Evolutionary conservation across 2,329 filamentous ascomycete species (phyloP).

Genomic region (Mycocentrospora acerina): DNA sequence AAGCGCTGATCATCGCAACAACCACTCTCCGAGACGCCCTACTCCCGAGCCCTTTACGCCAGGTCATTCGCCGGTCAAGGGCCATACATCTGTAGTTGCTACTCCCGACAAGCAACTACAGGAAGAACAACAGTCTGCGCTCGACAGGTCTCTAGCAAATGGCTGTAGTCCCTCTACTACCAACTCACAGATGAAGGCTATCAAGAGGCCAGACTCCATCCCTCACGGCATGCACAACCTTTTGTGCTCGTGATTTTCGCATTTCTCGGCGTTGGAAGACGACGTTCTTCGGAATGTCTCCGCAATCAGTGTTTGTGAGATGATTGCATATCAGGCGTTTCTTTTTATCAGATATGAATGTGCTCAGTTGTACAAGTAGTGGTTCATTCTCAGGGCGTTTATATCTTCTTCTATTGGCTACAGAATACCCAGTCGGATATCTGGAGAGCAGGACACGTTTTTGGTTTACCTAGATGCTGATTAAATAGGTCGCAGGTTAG

Average conservation of each 20-base stretch:
- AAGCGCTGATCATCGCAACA: constrained; percentile 33
- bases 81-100: constrained; percentile 5
- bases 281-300: constrained; percentile 4
- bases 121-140: constrained; percentile 18
- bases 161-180: constrained; percentile 30
- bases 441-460: constrained; percentile 9
- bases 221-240: constrained; percentile 25
- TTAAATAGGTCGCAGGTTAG: neutral
- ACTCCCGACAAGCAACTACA: constrained; percentile 31
- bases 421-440: constrained; percentile 31
- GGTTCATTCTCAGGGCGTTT: constrained; percentile 12
- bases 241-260: constrained; percentile 18
- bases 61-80: constrained; percentile 16
- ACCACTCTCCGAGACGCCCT: constrained; percentile 31
- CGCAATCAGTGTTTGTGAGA: constrained; percentile 4
- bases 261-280: constrained; percentile 25
- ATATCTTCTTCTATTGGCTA: constrained; percentile 19
- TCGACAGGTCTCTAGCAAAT: constrained; percentile 11
- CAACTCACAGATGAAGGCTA: constrained; percentile 26
- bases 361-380: constrained; percentile 17
- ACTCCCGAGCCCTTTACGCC: constrained; percentile 30
- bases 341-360: constrained; percentile 4
- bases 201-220: constrained; percentile 23
- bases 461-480: constrained; percentile 7
- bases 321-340: constrained; percentile 24